Evolutionary conservation across 495 filamentous ascomycete genomes (phyloP).

Genomic region (Talaromyces wortmannii): DNA sequence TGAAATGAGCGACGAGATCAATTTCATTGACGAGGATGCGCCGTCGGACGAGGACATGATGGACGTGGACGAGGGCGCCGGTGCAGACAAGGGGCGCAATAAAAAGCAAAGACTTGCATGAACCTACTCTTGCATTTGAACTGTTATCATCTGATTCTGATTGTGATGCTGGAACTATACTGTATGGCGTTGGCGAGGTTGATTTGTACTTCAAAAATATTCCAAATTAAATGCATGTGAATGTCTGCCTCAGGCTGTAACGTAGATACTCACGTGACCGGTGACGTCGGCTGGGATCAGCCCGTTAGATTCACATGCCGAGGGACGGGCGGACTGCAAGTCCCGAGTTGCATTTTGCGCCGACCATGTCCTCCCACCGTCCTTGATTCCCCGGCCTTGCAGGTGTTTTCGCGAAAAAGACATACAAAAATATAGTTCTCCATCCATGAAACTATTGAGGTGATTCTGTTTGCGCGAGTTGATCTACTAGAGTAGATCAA

Average conservation of each 20-base stretch:
- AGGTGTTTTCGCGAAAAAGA: not conserved
- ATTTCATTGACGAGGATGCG: constrained; percentile 4
- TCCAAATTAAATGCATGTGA: no score
- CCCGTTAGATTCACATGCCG: constrained; percentile 5
- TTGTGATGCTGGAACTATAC: not conserved
- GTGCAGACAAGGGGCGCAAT: constrained; percentile 25
- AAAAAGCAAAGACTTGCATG: constrained; percentile 32
- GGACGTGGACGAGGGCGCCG: constrained; percentile 33
- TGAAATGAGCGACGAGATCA: constrained; percentile 2
- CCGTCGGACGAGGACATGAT: constrained; percentile 27
- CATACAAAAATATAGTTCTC: not conserved
- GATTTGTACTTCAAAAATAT: not conserved
- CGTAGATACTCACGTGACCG: not conserved
- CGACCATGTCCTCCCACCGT: not conserved
- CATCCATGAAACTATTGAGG: not conserved
- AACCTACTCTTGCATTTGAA: not conserved
- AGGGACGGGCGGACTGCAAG: not conserved
- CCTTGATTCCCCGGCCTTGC: not conserved
- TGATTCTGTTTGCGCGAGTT: not conserved
- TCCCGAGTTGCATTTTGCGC: not conserved
- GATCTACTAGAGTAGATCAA: not conserved
- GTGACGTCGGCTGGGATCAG: constrained; percentile 2
- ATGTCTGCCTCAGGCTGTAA: no score
- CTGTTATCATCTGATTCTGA: not conserved
- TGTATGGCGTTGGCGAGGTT: constrained; percentile 1